phyloP scores from a whole-genome alignment of 768 basidiomycete species.

The Pulveroboletus sp. region DNA sequence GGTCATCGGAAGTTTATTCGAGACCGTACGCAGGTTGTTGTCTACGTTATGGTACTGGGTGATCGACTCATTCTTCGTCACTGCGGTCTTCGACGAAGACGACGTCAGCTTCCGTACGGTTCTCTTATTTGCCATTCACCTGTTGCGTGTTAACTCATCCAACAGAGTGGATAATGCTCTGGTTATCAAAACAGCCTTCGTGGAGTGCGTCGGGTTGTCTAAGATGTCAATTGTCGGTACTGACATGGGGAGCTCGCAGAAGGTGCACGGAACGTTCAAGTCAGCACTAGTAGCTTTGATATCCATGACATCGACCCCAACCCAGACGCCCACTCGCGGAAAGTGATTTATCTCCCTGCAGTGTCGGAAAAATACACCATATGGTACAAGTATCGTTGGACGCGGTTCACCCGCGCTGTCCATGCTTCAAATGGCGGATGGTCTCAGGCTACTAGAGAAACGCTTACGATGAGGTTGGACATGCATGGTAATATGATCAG shows the following conservation, averaged over 20 bases:
- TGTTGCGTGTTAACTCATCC: constrained; percentile 1
- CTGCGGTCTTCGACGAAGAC: constrained; percentile 54
- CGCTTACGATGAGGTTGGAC: constrained; percentile 23
- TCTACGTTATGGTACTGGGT: constrained; percentile 41
- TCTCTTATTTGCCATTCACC: not conserved
- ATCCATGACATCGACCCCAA: constrained; percentile 16
- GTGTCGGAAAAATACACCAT: constrained; percentile 33
- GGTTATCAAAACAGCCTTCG: constrained; percentile 59
- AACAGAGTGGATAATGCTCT: constrained; percentile 67
- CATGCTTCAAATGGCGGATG: constrained; percentile 17
- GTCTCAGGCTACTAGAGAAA: constrained; percentile 19
- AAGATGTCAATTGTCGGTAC: not conserved
- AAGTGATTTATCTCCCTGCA: constrained; percentile 33
- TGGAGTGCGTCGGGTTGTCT: constrained; percentile 43
- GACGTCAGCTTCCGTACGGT: constrained; percentile 55
- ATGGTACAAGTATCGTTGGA: constrained; percentile 34
- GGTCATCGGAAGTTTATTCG: constrained; percentile 58
- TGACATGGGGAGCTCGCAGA: constrained; percentile 12
- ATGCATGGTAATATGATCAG: not conserved
- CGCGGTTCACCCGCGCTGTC: constrained; percentile 23
- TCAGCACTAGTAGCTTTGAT: constrained; percentile 42
- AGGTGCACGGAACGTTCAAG: constrained; percentile 47
- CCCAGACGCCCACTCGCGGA: constrained; percentile 25
- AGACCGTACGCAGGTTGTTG: constrained; percentile 49
- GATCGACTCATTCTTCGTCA: constrained; percentile 56